Evolutionary conservation across 2,329 filamentous ascomycete genomes (phyloP).

Genomic region (Arthrinium puccinioides): DNA sequence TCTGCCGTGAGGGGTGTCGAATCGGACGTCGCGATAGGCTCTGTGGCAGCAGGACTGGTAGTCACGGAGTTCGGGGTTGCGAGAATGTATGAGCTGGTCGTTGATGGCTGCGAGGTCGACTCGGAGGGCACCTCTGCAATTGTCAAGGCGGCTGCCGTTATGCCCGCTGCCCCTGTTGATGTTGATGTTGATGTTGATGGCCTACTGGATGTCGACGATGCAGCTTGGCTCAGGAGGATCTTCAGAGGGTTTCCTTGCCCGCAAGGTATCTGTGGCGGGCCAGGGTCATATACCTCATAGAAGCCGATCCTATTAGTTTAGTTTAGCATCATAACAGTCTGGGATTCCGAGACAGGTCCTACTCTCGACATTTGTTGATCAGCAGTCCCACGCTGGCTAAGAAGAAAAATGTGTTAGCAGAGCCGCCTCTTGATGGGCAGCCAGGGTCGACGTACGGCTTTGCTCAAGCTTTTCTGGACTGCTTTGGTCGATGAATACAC

Average conservation of each 20-base stretch:
- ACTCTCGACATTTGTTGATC: slow-evolving; percentile 45
- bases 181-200: neutral
- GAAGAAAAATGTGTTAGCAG: neutral
- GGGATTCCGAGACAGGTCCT: slow-evolving; percentile 13
- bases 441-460: slow-evolving; percentile 35
- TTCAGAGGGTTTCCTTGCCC: neutral
- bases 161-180: too few species aligned
- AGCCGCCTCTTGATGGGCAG: neutral
- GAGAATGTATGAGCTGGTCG: neutral
- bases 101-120: neutral
- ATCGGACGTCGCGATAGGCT: neutral
- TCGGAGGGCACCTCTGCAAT: too few species aligned
- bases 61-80: too few species aligned
- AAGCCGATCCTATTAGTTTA: slow-evolving; percentile 17
- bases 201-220: neutral
- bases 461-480: slow-evolving; percentile 14
- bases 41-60: too few species aligned
- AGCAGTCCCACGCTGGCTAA: slow-evolving; percentile 44
- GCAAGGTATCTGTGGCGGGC: slow-evolving; percentile 8
- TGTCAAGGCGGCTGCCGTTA: too few species aligned
- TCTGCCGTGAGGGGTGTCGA: slow-evolving; percentile 2
- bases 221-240: too few species aligned
- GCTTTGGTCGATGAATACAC: slow-evolving; percentile 28
- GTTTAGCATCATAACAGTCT: slow-evolving; percentile 8
- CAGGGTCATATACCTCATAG: slow-evolving; percentile 18